These are phyloP conservation scores for Alternaria brassicae DNA, from an alignment of 2,329 filamentous ascomycete genomes.

Conservation along the genomic window DNA sequence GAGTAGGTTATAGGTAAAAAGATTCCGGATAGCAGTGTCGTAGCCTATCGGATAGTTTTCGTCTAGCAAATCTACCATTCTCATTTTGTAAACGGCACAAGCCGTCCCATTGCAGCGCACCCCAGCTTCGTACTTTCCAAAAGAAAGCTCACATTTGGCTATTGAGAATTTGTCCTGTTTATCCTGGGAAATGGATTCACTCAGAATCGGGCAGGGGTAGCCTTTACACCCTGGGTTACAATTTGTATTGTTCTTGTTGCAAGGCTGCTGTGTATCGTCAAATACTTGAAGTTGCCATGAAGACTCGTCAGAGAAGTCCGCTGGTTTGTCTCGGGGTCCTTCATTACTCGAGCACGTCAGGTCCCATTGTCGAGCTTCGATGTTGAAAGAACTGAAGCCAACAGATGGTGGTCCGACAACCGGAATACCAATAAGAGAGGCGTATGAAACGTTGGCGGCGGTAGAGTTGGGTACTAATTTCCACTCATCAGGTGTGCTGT, in stretches of 20 bases:
- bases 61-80: slow-evolving; percentile 27
- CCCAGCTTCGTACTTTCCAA: slow-evolving; percentile 28
- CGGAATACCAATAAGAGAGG: slow-evolving; percentile 38
- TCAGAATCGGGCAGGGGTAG: slow-evolving; percentile 31
- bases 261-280: background rate
- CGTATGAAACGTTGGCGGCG: slow-evolving; percentile 28
- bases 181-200: slow-evolving; percentile 21
- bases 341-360: slow-evolving; percentile 32
- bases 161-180: slow-evolving; percentile 18
- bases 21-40: slow-evolving; percentile 17
- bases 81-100: slow-evolving; percentile 28
- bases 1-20: slow-evolving; percentile 16
- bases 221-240: slow-evolving; percentile 12
- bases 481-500: slow-evolving; percentile 28
- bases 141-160: slow-evolving; percentile 26
- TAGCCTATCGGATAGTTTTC: slow-evolving; percentile 22
- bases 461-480: slow-evolving; percentile 19
- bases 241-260: slow-evolving; percentile 8
- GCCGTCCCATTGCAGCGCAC: slow-evolving; percentile 27
- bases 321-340: slow-evolving; percentile 1
- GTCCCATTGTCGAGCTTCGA: slow-evolving; percentile 39
- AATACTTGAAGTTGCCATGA: slow-evolving; percentile 25
- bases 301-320: slow-evolving; percentile 13
- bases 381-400: slow-evolving; percentile 23
- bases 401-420: slow-evolving; percentile 14